Evolutionary conservation across 495 filamentous ascomycete genomes (phyloP).

Genomic region (Schizothecium vesticola): DNA sequence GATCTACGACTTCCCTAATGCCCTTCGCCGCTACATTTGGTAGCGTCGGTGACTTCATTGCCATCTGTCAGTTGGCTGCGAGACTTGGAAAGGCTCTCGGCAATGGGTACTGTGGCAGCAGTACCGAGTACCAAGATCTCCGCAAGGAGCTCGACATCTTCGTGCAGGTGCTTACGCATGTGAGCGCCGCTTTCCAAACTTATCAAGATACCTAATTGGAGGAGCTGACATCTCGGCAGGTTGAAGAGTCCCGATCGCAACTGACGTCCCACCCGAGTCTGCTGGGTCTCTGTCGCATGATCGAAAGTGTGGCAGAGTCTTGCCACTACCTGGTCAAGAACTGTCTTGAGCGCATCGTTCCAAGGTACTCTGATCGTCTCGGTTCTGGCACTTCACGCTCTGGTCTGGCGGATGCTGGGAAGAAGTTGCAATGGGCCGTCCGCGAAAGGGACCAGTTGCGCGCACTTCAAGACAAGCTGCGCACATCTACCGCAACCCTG

Average conservation of each 20-base stretch:
- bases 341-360: neutral
- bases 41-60: neutral
- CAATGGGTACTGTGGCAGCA: neutral
- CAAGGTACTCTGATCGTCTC: neutral
- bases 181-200: neutral
- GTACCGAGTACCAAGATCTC: neutral
- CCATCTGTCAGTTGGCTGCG: neutral
- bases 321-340: neutral
- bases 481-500: neutral
- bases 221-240: neutral
- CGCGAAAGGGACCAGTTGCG: neutral
- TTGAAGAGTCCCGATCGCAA: neutral
- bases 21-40: neutral
- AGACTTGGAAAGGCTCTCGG: neutral
- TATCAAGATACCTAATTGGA: neutral
- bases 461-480: neutral
- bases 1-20: neutral
- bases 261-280: neutral
- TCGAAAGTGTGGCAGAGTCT: neutral
- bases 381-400: neutral
- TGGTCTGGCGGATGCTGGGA: neutral
- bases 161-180: neutral
- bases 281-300: neutral
- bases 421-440: slow-evolving; percentile 1
- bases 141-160: neutral